Base-by-base conservation (phyloP, 2,329 filamentous ascomycete genomes). In the Fusarium decemcellulare region DNA sequence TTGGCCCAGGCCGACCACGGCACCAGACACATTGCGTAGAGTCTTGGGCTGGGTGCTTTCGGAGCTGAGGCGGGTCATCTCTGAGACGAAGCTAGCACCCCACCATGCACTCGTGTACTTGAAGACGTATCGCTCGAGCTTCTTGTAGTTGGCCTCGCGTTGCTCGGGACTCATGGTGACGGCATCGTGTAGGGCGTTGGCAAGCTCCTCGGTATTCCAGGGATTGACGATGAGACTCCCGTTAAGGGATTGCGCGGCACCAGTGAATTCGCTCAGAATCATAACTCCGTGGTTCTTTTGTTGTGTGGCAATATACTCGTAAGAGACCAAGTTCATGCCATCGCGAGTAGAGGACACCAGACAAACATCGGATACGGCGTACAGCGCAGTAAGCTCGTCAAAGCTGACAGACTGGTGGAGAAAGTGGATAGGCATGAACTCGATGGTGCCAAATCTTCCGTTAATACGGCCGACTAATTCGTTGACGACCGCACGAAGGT, bases 341-440 rank as follows among this genome's bases (percentile, higher is more conserved):
- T 99, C 96, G 52, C 96, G 92, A n/a, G 93, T 98, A 4, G 93
- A 98, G 9, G 93, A 97, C 39, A 97, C 95, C 14, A 98, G 88
- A 78, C 95, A 97, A 46, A 94, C 93, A 77, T 98, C 96, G 5
- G 94, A 96, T 23, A 97, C 92, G 15, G 94, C 93, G 78, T 98
- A 98, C 9, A 98, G 88, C 1, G 95, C 95, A 52, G 97, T 95
- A 37, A 99, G 89, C 82, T 98, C 96, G 73, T 98, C 94, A 74
- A 98, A 98, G 51, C 90, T 90, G 76, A 98, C 94, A 6, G 93
- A 97, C 83, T 98, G 97, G 84, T 98, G 96, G 76, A 98, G 91
- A 84, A 98, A 98, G 81, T 98, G 96, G 74, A 99, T 98, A 1
- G 96, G 96, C 92, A 97, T 98, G 83, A 98, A 98, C 81, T 98